Percentiles rank a stretch among this genome's conserved stretches.
These are phyloP conservation scores for Plectranthus barbatus DNA, from an alignment of 257 asterid species.

Conservation along the genomic window DNA sequence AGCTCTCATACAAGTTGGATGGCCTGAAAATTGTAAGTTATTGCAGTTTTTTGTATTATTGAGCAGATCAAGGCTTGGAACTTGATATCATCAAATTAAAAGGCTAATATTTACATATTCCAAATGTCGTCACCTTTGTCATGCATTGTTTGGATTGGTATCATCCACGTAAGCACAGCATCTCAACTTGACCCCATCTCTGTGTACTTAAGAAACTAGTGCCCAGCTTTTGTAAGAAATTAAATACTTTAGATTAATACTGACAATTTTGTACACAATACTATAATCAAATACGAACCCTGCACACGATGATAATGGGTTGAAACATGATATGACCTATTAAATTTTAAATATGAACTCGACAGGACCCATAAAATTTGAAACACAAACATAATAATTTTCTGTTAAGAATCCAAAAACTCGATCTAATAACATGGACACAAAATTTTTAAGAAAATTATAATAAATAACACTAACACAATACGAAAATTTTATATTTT, in stretches of 20 bases:
- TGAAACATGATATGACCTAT: too few species aligned
- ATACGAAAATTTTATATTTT: too few species aligned
- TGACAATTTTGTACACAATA: too few species aligned
- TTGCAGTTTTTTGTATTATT: background rate
- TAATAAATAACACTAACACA: too few species aligned
- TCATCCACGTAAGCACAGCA: slow-evolving; percentile 23
- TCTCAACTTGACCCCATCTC: background rate
- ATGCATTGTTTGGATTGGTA: slow-evolving; percentile 30
- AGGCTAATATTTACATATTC: background rate
- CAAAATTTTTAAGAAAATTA: too few species aligned
- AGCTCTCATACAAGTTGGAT: background rate
- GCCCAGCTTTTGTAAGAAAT: background rate
- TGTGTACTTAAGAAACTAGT: background rate
- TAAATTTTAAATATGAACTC: too few species aligned
- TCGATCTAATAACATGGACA: too few species aligned
- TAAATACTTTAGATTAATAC: background rate
- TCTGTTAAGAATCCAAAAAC: too few species aligned
- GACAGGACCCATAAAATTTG: too few species aligned
- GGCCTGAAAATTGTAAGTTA: background rate
- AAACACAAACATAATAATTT: too few species aligned
- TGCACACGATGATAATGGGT: too few species aligned
- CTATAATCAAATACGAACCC: too few species aligned
- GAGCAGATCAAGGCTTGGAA: slow-evolving; percentile 5
- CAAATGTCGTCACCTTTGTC: slow-evolving; percentile 15
- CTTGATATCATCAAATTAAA: slow-evolving; percentile 5